Percentiles rank a stretch among this genome's conserved stretches.
These are phyloP conservation scores for Mycena rosella DNA, from an alignment of 768 basidiomycete species.

Conservation along the genomic window DNA sequence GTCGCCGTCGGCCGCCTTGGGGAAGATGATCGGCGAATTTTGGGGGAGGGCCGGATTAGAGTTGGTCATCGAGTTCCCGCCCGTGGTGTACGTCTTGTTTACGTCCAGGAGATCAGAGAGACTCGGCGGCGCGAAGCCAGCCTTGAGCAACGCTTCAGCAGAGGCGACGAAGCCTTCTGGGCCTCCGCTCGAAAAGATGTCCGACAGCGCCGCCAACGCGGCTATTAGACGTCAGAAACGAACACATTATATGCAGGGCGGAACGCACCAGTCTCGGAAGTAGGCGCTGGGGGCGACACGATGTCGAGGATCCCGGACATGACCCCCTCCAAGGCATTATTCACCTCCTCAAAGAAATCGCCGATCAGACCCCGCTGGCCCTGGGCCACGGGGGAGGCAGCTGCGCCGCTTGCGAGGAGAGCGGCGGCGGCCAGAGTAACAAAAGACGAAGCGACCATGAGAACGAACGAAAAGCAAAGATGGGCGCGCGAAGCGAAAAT, in stretches of 20 bases:
- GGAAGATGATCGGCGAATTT: not conserved
- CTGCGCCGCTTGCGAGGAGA: not conserved
- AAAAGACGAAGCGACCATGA: not conserved
- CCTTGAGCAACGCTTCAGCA: slow-evolving; percentile 7
- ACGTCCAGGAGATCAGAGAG: slow-evolving; percentile 4
- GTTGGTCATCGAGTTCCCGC: slow-evolving; percentile 7
- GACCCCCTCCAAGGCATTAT: not conserved
- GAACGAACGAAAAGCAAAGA: no score
- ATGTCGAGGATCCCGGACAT: not conserved
- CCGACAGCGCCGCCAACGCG: not conserved
- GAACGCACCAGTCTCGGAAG: not conserved
- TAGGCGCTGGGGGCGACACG: not conserved
- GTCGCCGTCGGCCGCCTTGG: not conserved
- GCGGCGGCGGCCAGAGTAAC: not conserved
- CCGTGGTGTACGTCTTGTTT: slow-evolving; percentile 7
- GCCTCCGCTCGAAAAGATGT: not conserved
- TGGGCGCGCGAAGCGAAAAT: not conserved
- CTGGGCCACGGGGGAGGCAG: not conserved
- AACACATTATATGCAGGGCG: not conserved
- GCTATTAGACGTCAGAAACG: not conserved
- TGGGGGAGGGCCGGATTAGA: not conserved
- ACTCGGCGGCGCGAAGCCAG: not conserved
- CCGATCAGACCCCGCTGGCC: not conserved
- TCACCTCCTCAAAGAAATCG: not conserved
- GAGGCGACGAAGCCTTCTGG: not conserved